A percentile compares a stretch with the other conserved stretches of the same genome.
Conservation (phyloP, 1,139 yeast genomes). For the Geotrichum fermentans region DNA sequence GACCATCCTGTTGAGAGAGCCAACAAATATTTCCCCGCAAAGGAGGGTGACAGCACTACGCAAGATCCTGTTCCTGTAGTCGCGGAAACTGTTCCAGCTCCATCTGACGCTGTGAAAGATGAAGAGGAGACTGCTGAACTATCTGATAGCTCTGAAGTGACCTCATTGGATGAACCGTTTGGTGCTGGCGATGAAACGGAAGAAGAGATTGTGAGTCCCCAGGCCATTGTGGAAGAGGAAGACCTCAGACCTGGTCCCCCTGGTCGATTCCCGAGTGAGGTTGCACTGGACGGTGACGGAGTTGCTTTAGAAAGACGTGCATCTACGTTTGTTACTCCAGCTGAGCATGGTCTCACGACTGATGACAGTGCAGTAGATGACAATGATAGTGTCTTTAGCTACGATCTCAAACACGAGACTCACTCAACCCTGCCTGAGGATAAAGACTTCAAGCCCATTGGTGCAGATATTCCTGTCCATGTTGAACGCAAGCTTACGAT, state of each 20-base stretch:
- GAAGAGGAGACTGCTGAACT: background rate
- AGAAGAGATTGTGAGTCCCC: background rate
- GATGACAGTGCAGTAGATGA: conserved; percentile 18
- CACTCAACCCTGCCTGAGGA: conserved; percentile 36
- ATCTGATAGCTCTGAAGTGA: conserved; percentile 33
- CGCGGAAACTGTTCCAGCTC: conserved; percentile 20
- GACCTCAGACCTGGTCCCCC: conserved; percentile 18
- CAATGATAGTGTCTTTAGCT: conserved; percentile 35
- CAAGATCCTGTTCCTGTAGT: conserved; percentile 20
- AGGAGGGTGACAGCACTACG: conserved; percentile 9
- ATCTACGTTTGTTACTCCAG: conserved; percentile 17
- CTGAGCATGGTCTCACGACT: conserved; percentile 21
- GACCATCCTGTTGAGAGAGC: conserved; percentile 39
- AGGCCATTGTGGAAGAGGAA: conserved; percentile 8
- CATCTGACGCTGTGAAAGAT: background rate
- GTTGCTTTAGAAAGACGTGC: conserved; percentile 4
- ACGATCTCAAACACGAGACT: conserved; percentile 34
- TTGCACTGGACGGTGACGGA: conserved; percentile 22
- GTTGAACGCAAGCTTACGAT: conserved; percentile 38
- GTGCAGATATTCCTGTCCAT: conserved; percentile 33
- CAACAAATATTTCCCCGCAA: conserved; percentile 21
- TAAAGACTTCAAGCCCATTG: conserved; percentile 36
- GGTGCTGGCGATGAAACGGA: conserved; percentile 15
- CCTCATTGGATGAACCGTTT: conserved; percentile 34
- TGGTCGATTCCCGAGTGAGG: conserved; percentile 31